phyloP scores from a whole-genome alignment of 352 stramenopile genomes.

The Elongisporangium prolatum region DNA sequence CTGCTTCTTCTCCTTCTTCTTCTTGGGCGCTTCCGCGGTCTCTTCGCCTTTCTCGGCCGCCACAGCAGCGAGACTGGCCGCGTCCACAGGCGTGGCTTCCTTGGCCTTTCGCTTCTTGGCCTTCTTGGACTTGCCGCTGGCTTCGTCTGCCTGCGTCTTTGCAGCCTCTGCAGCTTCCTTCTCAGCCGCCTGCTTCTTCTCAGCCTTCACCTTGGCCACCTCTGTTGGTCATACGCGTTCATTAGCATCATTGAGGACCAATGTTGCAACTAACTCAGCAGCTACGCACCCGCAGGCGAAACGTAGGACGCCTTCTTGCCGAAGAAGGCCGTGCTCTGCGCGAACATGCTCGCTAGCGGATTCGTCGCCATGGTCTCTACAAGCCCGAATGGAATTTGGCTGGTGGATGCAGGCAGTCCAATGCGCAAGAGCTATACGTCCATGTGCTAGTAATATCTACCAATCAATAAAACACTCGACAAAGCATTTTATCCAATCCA shows the following conservation, averaged over 20 bases:
- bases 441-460: constrained; percentile 2
- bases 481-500: constrained; percentile 1
- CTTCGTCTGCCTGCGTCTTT: background rate
- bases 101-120: background rate
- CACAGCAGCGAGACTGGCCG: background rate
- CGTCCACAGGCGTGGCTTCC: constrained; percentile 2
- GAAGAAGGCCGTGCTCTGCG: constrained; percentile 52
- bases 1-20: constrained; percentile 7
- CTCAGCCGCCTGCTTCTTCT: constrained; percentile 6
- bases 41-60: background rate
- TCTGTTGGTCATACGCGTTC: background rate
- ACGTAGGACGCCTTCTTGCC: constrained; percentile 63
- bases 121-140: constrained; percentile 10
- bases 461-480: constrained; percentile 5
- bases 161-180: constrained; percentile 8
- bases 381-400: constrained; percentile 30
- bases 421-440: constrained; percentile 12
- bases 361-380: constrained; percentile 24
- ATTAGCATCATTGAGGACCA: too few species aligned
- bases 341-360: constrained; percentile 48
- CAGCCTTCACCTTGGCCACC: constrained; percentile 4
- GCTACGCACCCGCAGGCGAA: background rate
- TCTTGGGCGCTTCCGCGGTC: background rate
- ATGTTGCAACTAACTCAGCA: too few species aligned
- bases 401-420: constrained; percentile 15